Percentiles rank a stretch among this genome's conserved stretches.
Evolutionary conservation across 2,329 filamentous ascomycete species (phyloP).

Genomic region (Fusarium mexicanum): DNA sequence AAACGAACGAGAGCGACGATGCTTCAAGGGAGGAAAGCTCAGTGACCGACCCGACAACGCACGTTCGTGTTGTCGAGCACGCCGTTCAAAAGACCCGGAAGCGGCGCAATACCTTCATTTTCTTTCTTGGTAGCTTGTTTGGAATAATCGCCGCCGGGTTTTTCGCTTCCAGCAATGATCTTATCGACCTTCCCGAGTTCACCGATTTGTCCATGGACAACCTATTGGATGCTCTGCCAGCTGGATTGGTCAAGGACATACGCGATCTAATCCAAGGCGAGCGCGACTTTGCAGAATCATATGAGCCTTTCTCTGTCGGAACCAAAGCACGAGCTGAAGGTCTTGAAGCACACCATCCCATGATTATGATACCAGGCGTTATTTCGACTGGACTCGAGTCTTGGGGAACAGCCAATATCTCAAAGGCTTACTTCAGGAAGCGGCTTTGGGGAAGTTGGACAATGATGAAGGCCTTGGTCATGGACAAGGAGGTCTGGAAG

Average conservation of each 20-base stretch:
- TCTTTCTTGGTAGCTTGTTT: constrained; percentile 87
- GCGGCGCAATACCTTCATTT: constrained; percentile 82
- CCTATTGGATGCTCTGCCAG: constrained; percentile 86
- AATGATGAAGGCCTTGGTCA: constrained; percentile 95
- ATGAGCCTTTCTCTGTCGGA: constrained; percentile 94
- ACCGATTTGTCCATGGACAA: constrained; percentile 84
- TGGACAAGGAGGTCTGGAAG: constrained; percentile 96
- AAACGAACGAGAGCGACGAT: constrained; percentile 33
- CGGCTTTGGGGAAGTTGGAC: constrained; percentile 97
- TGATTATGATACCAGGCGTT: constrained; percentile 97
- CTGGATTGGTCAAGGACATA: constrained; percentile 85
- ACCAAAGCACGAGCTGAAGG: constrained; percentile 84
- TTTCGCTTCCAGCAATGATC: constrained; percentile 87
- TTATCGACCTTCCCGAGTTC: constrained; percentile 81
- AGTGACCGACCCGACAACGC: constrained; percentile 40
- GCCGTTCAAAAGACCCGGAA: constrained; percentile 66
- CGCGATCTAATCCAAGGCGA: constrained; percentile 87
- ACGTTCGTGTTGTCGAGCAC: constrained; percentile 57
- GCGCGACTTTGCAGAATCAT: constrained; percentile 82
- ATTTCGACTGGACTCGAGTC: constrained; percentile 97
- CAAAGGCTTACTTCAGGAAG: constrained; percentile 91
- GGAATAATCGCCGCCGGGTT: constrained; percentile 89
- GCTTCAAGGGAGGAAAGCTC: constrained; percentile 44
- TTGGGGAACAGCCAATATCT: constrained; percentile 89
- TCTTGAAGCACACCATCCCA: constrained; percentile 81